Evolutionary conservation across 306 rosid species (phyloP), one percentile per base, ranked within the genome.

Genomic region (Lagenaria siceraria): DNA sequence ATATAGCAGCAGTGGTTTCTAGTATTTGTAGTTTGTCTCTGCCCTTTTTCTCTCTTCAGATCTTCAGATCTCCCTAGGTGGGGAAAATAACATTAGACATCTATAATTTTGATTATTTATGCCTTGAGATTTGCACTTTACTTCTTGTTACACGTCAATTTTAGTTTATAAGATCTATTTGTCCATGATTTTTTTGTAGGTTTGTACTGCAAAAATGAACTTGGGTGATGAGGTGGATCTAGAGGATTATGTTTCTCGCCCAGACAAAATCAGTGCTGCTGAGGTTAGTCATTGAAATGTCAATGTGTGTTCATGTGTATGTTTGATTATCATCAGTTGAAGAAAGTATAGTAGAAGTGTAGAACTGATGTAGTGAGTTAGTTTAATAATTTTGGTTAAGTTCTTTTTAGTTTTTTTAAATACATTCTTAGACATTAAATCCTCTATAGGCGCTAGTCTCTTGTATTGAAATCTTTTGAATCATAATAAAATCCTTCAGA

Each of bases 251-350:
- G 99, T 96, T 82, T 96, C 99, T 65, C 96, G 99, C 70, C 99
- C 99, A 42, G 99, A 96, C 82, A 96, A 92, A 89, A 96, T 96
- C 73, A 96, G 99, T 81, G 99, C 99, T 69, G 99, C 99, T 65
- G 99, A 96, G 99, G 99, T 96, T 83, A 79, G 97, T 88, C 70
- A 4, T 73, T 1, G 8, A 51, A 73, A 73, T 73, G 10, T 14
- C 1, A 46, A 12, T 25, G 40, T 48, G 75, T 68, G 24, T 65
- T 6, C n/a, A 7, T 43, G 15, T 49, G 19, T 49, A 49, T 10
- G 13, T 13, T 8, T 46, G 25, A 58, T 70, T 46, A 13, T 70
- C 35, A 21, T 64, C 71, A 10, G 1, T 64, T 1, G 7, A 6
- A 6, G n/a, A 13, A 60, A 27, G 33, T 60, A 60, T 6, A 14